Evolutionary conservation across 495 filamentous ascomycete species (phyloP), one percentile per base, ranked within the genome.

Genomic region (Hypoxylon intermedium): DNA sequence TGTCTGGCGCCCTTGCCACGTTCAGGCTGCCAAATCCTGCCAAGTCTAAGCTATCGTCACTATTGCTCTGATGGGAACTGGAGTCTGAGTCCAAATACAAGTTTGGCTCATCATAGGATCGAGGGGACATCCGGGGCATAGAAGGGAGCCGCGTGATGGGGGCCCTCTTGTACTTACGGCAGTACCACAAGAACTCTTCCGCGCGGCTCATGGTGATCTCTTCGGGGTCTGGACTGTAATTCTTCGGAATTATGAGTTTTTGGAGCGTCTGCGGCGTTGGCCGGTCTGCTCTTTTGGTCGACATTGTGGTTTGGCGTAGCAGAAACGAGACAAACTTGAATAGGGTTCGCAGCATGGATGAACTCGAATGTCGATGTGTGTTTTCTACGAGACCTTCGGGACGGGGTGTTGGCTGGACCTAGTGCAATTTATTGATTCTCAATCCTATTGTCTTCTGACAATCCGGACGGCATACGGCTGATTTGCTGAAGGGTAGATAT

Each of bases 231-330:
- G 19, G 3, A 9, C 42, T 18, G 20, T 36, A 13, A 1, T 23
- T 31, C 1, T 4, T 7, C 2, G 61, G 61, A 12, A 65, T 59
- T 2, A 0, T 53, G 18, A 65, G 54, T 6, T 20, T 37, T 0
- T 54, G 61, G 9, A 65, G 55, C 1, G 44, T 51, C n/a, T 59
- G 50, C 3, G 44, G 61, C 9, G 60, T 58, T 2, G 53, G 60
- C 6, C 60, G 54, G 6, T 34, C 33, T 38, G 0, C 33, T 38
- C 30, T 37, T 16, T 6, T 23, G 15, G 34, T 18, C 7, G 48
- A 28, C 60, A 58, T 58, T 30, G 48, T 43, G 34, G 5, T 40
- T 9, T 46, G 9, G n/a, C 7, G 9, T 33, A 12, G 30, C n/a
- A n/a, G n/a, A 33, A 11, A 2, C 2, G 30, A 33, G 9, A 9